These are phyloP conservation scores for Strigomonas culicis DNA, from an alignment of 208 protist genomes.

Conservation along the genomic window DNA sequence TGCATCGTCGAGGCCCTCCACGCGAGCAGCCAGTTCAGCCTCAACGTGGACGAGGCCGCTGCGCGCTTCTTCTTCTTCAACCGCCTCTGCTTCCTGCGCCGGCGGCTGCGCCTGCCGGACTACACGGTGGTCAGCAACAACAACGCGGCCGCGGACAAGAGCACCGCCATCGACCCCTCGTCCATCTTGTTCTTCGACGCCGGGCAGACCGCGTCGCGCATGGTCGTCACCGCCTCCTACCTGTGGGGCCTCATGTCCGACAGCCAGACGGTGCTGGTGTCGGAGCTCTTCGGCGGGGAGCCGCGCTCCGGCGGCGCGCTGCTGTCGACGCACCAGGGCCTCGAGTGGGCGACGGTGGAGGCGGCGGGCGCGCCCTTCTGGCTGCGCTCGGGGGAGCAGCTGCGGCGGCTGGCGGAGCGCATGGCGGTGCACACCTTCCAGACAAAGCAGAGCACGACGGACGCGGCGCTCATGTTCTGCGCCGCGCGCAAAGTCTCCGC, in stretches of 20 bases:
- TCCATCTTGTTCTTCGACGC: constrained; percentile 41
- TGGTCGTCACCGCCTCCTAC: constrained; percentile 32
- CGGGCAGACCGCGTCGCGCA: constrained; percentile 40
- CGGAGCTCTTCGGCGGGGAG: constrained; percentile 34
- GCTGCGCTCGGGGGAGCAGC: constrained; percentile 38
- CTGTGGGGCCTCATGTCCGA: constrained; percentile 70
- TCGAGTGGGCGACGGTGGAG: constrained; percentile 29
- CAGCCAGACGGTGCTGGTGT: constrained; percentile 42
- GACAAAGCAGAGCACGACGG: constrained; percentile 57
- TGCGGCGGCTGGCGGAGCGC: constrained; percentile 66
- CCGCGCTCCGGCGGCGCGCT: neutral
- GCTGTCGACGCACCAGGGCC: neutral
- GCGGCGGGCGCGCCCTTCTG: constrained; percentile 61
- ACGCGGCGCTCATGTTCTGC: constrained; percentile 89
- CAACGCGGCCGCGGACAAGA: constrained; percentile 3
- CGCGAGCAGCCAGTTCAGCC: constrained; percentile 30
- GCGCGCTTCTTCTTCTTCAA: constrained; percentile 71
- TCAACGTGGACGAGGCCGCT: constrained; percentile 70
- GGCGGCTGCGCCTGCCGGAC: constrained; percentile 45
- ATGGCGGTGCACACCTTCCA: constrained; percentile 79
- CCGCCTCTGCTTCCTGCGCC: constrained; percentile 44
- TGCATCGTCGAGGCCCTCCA: constrained; percentile 70
- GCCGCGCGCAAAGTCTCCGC: constrained; percentile 74
- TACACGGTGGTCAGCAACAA: constrained; percentile 6
- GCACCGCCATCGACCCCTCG: constrained; percentile 21